These are phyloP conservation scores for Lactarius hengduanensis DNA, from an alignment of 768 basidiomycete species.

Conservation along the genomic window DNA sequence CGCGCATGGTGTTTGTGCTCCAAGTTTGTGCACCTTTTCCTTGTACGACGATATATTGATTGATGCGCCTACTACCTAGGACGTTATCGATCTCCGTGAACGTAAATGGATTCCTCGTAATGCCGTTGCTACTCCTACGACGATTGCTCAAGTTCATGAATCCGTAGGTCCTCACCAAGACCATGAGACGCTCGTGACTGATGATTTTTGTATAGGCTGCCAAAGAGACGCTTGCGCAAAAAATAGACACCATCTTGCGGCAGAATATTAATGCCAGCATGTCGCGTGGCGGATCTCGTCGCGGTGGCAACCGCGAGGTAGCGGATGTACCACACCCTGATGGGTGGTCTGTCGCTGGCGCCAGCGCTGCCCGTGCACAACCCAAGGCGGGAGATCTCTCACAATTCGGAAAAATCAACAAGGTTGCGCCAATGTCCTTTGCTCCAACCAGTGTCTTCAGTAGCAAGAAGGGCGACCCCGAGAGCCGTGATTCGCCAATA, in stretches of 20 bases:
- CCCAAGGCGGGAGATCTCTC: conserved; percentile 84
- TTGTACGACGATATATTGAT: conserved; percentile 8
- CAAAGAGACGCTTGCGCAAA: conserved; percentile 77
- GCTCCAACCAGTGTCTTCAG: conserved; percentile 85
- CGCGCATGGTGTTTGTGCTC: conserved; percentile 94
- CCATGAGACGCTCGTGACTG: not conserved
- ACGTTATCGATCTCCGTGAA: conserved; percentile 84
- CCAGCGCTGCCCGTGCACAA: conserved; percentile 46
- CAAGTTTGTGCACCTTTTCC: conserved; percentile 54
- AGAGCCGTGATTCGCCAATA: conserved; percentile 62
- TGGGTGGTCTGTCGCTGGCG: conserved; percentile 65
- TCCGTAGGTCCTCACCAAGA: conserved; percentile 50
- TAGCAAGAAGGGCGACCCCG: conserved; percentile 59
- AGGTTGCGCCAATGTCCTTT: conserved; percentile 65
- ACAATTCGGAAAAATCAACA: conserved; percentile 84
- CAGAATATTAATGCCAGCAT: conserved; percentile 57
- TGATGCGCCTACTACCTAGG: conserved; percentile 46
- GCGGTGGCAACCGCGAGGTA: conserved; percentile 68
- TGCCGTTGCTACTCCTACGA: conserved; percentile 73
- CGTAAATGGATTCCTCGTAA: conserved; percentile 79
- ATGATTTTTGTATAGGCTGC: conserved; percentile 55
- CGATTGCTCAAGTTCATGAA: conserved; percentile 86
- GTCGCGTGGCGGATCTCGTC: conserved; percentile 88
- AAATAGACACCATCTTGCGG: conserved; percentile 65
- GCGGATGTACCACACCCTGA: conserved; percentile 66